Base-by-base conservation (phyloP, 179 eudicot species). In the Corrigiola litoralis region DNA sequence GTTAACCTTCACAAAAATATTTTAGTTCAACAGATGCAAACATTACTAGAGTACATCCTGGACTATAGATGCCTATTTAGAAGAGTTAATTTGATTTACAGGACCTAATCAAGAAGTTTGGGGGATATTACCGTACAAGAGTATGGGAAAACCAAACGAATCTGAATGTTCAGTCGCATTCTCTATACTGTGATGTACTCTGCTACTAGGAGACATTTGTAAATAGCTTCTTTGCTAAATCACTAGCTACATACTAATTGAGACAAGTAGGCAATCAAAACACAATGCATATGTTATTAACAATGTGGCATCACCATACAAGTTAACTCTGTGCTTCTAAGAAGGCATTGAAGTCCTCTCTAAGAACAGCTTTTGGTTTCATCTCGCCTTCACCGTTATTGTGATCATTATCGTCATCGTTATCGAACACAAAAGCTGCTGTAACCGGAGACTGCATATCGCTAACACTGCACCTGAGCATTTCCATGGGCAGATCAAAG, bases 401-500 rank as follows among this genome's bases (percentile, higher is more conserved):
- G 27, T 54, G 10, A 12, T 41, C 45, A 0, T 72, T 42, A 34
- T 74, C 70, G 9, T 34, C 42, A 4, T 70, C 74, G 11, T 80
- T 55, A 28, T 80, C 97, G 10, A 88, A 91, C 62, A 91, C 75
- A 25, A 91, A 91, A 3, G 89, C 90, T 0, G 90, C 67, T n/a
- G 78, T 79, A 2, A 86, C 95, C 0, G 97, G 97, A 6, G 82
- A 86, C 65, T 82, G 82, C 63, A 87, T 79, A 12, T 88, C 97
- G 40, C 87, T 84, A 16, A 68, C 82, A n/a, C 90, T 78, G 54
- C 80, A 78, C 36, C 81, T 70, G 18, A 90, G 81, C 72, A 90
- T 50, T 76, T 90, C 97, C 74, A 84, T 23, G 5, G 97, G 97
- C 60, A 90, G 71, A 74, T 88, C 96, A 38, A 86, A 88, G 78